Evolutionary conservation across 208 protist genomes (phyloP).

Genomic region (Trypanosoma boissoni): DNA sequence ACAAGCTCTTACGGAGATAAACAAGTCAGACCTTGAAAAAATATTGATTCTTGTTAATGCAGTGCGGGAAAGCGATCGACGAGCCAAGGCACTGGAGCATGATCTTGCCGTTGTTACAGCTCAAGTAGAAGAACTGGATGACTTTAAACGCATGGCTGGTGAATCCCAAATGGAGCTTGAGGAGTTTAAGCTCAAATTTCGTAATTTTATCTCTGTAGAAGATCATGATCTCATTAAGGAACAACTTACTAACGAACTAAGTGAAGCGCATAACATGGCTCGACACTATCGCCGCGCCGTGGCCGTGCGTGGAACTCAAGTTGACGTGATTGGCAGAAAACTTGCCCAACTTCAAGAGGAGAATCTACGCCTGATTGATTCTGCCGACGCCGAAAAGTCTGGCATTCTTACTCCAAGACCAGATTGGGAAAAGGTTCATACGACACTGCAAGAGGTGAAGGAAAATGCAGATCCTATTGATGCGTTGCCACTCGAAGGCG

Average conservation of each 20-base stretch:
- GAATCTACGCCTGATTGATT: slow-evolving; percentile 20
- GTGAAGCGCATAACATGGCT: slow-evolving; percentile 35
- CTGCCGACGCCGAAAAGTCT: neutral
- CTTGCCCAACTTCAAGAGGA: slow-evolving; percentile 47
- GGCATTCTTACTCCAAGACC: slow-evolving; percentile 69
- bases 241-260: slow-evolving; percentile 57
- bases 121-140: slow-evolving; percentile 68
- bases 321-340: slow-evolving; percentile 69
- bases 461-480: slow-evolving; percentile 17
- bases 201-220: slow-evolving; percentile 52
- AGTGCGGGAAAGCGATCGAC: slow-evolving; percentile 70
- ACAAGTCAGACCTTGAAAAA: slow-evolving; percentile 67
- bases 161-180: slow-evolving; percentile 77
- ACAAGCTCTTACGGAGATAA: slow-evolving; percentile 43
- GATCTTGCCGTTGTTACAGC: slow-evolving; percentile 34
- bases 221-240: slow-evolving; percentile 76
- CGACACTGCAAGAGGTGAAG: slow-evolving; percentile 33
- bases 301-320: slow-evolving; percentile 71
- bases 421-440: slow-evolving; percentile 47
- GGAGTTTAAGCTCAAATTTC: slow-evolving; percentile 62
- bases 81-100: slow-evolving; percentile 60
- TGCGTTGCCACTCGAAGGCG: slow-evolving; percentile 21
- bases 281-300: slow-evolving; percentile 71
- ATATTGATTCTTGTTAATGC: slow-evolving; percentile 73
- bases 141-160: slow-evolving; percentile 73